phyloP scores from a whole-genome alignment of 257 asterid species.

The Cinchona pubescens region DNA sequence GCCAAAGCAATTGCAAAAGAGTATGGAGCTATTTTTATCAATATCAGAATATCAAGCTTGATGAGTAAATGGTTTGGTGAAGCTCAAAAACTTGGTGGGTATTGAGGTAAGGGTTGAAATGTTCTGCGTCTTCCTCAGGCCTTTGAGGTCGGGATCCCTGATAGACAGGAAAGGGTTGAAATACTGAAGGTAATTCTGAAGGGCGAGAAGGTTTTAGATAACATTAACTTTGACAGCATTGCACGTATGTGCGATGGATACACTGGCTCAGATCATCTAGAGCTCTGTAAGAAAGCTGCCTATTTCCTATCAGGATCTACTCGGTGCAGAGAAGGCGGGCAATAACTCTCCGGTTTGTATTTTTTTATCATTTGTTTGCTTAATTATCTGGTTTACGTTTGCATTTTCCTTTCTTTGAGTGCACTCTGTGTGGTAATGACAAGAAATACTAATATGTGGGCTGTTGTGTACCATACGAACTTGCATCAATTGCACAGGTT shows the following conservation, averaged over 20 bases:
- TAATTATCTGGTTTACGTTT: not conserved
- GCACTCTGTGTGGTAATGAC: not conserved
- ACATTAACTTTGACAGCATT: constrained; percentile 57
- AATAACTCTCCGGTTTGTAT: constrained; percentile 47
- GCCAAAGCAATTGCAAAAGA: constrained; percentile 98
- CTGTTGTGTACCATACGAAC: not conserved
- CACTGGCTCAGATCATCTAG: constrained; percentile 93
- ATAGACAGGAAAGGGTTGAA: constrained; percentile 57
- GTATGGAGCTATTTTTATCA: constrained; percentile 88
- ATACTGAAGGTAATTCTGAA: constrained; percentile 79
- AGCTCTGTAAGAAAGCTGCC: constrained; percentile 90
- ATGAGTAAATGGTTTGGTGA: constrained; percentile 99
- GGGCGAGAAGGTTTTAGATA: constrained; percentile 66
- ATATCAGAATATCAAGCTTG: constrained; percentile 72
- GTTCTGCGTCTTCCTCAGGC: constrained; percentile 95
- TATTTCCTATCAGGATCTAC: constrained; percentile 84
- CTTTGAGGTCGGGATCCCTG: constrained; percentile 85
- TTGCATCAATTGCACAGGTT: not conserved
- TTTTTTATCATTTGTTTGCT: not conserved
- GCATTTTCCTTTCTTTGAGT: constrained; percentile 12
- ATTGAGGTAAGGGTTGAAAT: too few species aligned
- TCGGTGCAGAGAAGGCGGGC: constrained; percentile 69
- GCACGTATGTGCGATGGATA: constrained; percentile 75
- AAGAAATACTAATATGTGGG: not conserved
- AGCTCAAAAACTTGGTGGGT: constrained; percentile 88